Percentiles rank a stretch among this genome's conserved stretches.
phyloP scores from a whole-genome alignment of 345 rosid species.

The Gossypium herbaceum region DNA sequence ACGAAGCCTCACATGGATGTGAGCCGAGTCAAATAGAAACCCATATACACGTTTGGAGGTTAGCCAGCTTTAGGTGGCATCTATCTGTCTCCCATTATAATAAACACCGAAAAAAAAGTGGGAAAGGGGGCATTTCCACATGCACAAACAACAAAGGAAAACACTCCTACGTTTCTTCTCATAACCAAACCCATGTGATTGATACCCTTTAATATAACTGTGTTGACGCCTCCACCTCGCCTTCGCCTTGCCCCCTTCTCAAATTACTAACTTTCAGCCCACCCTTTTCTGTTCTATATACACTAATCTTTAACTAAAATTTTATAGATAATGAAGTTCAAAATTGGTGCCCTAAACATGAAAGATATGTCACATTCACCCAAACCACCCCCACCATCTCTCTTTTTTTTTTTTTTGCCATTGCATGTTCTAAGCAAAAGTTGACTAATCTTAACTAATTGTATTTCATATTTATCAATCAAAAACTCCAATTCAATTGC shows the following conservation, averaged over 20 bases:
- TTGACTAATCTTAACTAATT: not conserved
- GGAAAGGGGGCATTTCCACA: not conserved
- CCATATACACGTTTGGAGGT: not conserved
- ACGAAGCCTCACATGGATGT: not conserved
- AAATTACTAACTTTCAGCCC: not conserved
- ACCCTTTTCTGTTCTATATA: not conserved
- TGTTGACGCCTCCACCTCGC: not conserved
- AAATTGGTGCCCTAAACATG: no score
- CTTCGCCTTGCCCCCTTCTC: no score
- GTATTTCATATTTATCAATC: no score
- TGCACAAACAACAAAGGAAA: not conserved
- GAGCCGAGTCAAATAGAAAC: not conserved
- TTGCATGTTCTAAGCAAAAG: not conserved
- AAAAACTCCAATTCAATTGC: no score
- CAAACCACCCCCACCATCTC: not conserved
- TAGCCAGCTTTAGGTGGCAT: not conserved
- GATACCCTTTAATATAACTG: conserved; percentile 36
- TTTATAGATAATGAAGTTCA: no score
- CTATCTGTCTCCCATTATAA: not conserved
- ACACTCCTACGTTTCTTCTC: no score
- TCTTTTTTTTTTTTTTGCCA: not conserved
- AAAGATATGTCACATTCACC: not conserved
- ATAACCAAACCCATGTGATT: conserved; percentile 42
- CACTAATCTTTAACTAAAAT: no score
- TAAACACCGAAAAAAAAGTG: not conserved